Evolutionary conservation across 78 protist genomes (phyloP), one percentile per base, ranked within the genome.

Genomic region (Capsaspora owczarzaki): DNA sequence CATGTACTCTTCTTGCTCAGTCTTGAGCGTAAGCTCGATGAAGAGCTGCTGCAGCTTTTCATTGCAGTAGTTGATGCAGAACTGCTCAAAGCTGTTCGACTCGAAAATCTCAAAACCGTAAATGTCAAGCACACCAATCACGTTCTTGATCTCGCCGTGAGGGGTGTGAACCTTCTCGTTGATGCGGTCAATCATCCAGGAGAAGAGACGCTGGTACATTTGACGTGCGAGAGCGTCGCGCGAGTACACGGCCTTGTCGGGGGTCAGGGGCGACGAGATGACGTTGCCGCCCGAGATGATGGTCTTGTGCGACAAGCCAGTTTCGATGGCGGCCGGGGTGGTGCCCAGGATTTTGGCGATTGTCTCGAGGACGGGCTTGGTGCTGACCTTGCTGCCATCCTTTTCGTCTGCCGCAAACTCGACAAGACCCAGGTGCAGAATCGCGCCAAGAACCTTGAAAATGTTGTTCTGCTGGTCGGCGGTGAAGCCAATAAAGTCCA

Each of bases 181-280:
- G 60, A 86, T 84, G 25, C 60, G 27, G 40, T 70, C 70, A 10
- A 89, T 40, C 19, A 89, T 68, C 22, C 82, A 87, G 14, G 86
- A 83, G 60, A 88, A 51, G 43, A 61, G 6, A 3, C 37, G 43
- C 47, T 2, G 16, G 60, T 69, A 56, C 25, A 10, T 25, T 25
- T 89, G 80, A 80, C 94, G 93, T 68, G 94, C 94, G 20, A 95
- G 87, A 16, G 97, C 97, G 49, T 96, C 94, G 22, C 95, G 82
- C 0, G 88, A 53, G 76, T 77, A 56, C 23, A 43, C 49, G 20
- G 89, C 92, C 80, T 83, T 82, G 19, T 82, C 82, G 6, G 61
- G 82, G 37, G 10, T 75, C 43, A 46, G 61, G 27, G 53, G 78
- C 78, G 2, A 44, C 29, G 35, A 4, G 40, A 72, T 8, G 27